Evolutionary conservation across 1,284 basidiomycete genomes (phyloP).

Genomic region (Meripilus lineatus): DNA sequence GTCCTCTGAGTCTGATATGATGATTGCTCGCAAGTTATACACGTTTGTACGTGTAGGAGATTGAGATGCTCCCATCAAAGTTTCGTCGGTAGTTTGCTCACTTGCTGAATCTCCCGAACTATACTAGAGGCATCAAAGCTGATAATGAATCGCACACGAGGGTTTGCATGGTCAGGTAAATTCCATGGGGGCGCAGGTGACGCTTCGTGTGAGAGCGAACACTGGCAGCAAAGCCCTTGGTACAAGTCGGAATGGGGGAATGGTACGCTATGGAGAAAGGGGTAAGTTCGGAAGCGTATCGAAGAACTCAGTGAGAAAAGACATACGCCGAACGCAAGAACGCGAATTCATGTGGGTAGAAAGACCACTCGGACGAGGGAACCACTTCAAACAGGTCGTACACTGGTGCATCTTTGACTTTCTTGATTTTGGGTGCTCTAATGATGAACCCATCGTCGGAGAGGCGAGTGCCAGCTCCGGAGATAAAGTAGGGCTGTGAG

Average conservation of each 20-base stretch:
- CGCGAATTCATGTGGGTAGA: slow-evolving; percentile 71
- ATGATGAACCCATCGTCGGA: slow-evolving; percentile 12
- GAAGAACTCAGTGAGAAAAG: neutral
- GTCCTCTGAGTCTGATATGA: slow-evolving; percentile 28
- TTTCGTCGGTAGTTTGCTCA: slow-evolving; percentile 34
- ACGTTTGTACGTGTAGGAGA: slow-evolving; percentile 28
- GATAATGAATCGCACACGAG: slow-evolving; percentile 32
- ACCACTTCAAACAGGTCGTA: slow-evolving; percentile 50
- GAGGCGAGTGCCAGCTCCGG: slow-evolving; percentile 11
- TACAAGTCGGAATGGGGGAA: slow-evolving; percentile 50
- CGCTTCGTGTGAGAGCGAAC: slow-evolving; percentile 62
- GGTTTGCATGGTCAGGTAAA: slow-evolving; percentile 26
- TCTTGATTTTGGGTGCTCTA: slow-evolving; percentile 27
- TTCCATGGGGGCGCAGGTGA: slow-evolving; percentile 53
- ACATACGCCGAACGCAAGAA: slow-evolving; percentile 59
- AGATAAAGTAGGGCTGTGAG: slow-evolving; percentile 12
- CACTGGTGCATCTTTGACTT: slow-evolving; percentile 52
- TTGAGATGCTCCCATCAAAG: slow-evolving; percentile 41
- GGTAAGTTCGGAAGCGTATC: neutral
- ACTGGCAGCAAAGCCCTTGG: slow-evolving; percentile 53
- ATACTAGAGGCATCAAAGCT: slow-evolving; percentile 42
- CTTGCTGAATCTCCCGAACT: slow-evolving; percentile 37
- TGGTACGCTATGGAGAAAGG: slow-evolving; percentile 40
- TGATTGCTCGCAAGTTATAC: slow-evolving; percentile 23
- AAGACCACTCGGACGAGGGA: slow-evolving; percentile 63